Evolutionary conservation across 2,329 filamentous ascomycete genomes (phyloP).

Genomic region (Furcasterigmium sp.): DNA sequence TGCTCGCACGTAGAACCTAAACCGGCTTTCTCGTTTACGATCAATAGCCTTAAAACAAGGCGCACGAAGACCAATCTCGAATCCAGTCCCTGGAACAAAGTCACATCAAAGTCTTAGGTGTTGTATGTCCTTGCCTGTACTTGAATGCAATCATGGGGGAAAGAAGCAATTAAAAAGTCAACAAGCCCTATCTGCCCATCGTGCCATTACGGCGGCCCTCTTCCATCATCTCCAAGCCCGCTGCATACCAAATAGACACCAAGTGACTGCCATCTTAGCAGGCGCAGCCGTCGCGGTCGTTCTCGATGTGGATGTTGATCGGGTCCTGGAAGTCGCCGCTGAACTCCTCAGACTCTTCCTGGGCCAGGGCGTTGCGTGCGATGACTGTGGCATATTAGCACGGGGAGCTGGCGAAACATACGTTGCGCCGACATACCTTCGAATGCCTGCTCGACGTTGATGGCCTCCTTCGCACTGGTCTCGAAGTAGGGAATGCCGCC

Average conservation of each 20-base stretch:
- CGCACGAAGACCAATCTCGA: slow-evolving; percentile 10
- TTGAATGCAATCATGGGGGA: slow-evolving; percentile 6
- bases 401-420: not conserved
- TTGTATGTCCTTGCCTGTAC: slow-evolving; percentile 7
- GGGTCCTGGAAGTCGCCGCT: slow-evolving; percentile 96
- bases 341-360: slow-evolving; percentile 97
- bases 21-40: not conserved
- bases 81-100: slow-evolving; percentile 12
- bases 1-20: too few species aligned
- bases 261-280: slow-evolving; percentile 58
- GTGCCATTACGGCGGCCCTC: not conserved
- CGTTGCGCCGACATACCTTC: slow-evolving; percentile 45
- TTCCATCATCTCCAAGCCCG: not conserved
- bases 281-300: slow-evolving; percentile 85
- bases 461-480: slow-evolving; percentile 96
- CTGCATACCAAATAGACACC: not conserved
- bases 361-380: slow-evolving; percentile 87
- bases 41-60: not conserved
- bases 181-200: not conserved
- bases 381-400: slow-evolving; percentile 60
- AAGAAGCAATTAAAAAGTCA: not conserved
- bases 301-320: slow-evolving; percentile 96
- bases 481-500: slow-evolving; percentile 98
- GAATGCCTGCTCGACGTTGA: slow-evolving; percentile 86
- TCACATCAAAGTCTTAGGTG: slow-evolving; percentile 13